Evolutionary conservation across 352 stramenopile species (phyloP).

Genomic region (Phytophthora sp.): DNA sequence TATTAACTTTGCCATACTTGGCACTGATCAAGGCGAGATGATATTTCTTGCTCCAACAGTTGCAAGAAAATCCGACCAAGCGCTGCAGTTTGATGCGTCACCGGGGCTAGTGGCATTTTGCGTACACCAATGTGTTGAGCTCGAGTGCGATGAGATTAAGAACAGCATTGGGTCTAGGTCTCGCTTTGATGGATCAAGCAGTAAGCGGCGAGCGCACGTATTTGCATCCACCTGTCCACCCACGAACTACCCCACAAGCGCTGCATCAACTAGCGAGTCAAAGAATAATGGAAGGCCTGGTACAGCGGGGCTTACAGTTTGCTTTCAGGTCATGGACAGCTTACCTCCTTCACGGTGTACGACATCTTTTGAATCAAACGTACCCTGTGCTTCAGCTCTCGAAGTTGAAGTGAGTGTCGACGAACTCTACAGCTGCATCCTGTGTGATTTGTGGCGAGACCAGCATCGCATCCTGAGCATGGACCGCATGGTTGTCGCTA

Average conservation of each 20-base stretch:
- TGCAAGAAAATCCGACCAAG: constrained; percentile 17
- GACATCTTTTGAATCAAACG: neutral
- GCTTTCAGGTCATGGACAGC: constrained; percentile 40
- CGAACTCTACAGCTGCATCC: constrained; percentile 36
- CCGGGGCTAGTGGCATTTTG: constrained; percentile 43
- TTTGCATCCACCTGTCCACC: constrained; percentile 40
- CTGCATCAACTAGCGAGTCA: neutral
- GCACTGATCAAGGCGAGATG: constrained; percentile 45
- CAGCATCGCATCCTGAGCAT: constrained; percentile 30
- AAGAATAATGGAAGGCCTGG: neutral
- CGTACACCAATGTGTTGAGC: constrained; percentile 44
- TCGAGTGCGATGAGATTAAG: neutral
- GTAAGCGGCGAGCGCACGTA: constrained; percentile 39
- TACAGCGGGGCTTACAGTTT: constrained; percentile 20
- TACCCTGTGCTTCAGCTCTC: neutral
- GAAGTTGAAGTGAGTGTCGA: constrained; percentile 35
- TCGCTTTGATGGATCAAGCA: neutral
- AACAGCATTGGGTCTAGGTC: neutral
- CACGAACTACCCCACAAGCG: constrained; percentile 10
- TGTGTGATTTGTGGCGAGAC: constrained; percentile 6
- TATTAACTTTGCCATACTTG: constrained; percentile 53
- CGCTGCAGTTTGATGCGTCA: constrained; percentile 30
- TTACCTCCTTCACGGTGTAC: constrained; percentile 4
- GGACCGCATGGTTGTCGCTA: constrained; percentile 38
- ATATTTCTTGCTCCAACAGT: constrained; percentile 50